Evolutionary conservation across 1,284 basidiomycete species (phyloP).

Genomic region (Cryptococcus sp.): DNA sequence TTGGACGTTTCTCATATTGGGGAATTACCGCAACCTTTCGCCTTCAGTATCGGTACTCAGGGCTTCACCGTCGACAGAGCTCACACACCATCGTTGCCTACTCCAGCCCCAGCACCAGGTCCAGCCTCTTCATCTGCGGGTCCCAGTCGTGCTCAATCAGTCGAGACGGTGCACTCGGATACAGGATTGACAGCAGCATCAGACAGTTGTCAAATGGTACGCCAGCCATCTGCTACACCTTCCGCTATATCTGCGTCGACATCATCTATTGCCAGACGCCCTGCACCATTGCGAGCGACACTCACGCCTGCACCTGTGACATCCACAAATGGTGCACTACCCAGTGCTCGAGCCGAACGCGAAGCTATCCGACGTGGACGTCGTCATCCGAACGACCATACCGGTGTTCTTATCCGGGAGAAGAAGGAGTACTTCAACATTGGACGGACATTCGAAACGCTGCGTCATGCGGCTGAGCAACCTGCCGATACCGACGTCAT

Average conservation of each 20-base stretch:
- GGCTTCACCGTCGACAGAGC: slow-evolving; percentile 19
- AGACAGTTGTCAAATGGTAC: not conserved
- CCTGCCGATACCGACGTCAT: not conserved
- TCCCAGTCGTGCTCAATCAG: not conserved
- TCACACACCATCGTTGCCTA: not conserved
- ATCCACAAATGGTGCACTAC: not conserved
- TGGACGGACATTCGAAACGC: slow-evolving; percentile 8
- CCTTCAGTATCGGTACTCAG: slow-evolving; percentile 27
- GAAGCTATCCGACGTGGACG: not conserved
- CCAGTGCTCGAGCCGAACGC: not conserved
- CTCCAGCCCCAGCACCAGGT: not conserved
- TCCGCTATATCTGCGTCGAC: not conserved
- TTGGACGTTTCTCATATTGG: not conserved
- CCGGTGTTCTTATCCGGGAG: slow-evolving; percentile 29
- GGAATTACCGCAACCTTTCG: slow-evolving; percentile 12
- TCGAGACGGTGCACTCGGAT: not conserved
- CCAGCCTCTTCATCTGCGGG: not conserved
- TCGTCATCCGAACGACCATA: slow-evolving; percentile 9
- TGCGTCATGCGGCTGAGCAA: not conserved
- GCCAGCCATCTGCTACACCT: not conserved
- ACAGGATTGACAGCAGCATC: not conserved
- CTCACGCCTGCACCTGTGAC: too few relatives aligned
- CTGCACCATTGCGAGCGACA: too few relatives aligned
- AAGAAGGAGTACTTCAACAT: slow-evolving; percentile 23
- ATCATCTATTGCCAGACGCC: too few relatives aligned